These are phyloP conservation scores for Vitis vinifera DNA, from an alignment of 164 flowering plant genomes.

Conservation along the genomic window DNA sequence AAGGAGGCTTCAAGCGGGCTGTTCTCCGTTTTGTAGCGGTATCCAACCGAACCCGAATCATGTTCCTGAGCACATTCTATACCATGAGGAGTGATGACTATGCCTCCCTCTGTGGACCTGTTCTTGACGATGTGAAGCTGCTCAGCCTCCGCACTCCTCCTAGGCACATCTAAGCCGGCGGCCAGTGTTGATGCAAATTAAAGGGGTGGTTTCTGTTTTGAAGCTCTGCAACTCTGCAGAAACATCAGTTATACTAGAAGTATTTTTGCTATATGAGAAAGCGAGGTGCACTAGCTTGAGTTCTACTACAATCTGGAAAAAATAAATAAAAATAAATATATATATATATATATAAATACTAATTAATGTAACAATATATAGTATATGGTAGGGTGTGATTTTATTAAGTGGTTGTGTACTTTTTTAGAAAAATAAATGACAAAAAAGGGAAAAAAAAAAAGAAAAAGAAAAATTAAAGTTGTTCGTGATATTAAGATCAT, in stretches of 20 bases:
- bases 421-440: not conserved
- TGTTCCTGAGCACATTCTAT: slow-evolving; percentile 59
- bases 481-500: too few species aligned
- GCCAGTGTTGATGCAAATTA: too few species aligned
- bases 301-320: not conserved
- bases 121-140: slow-evolving; percentile 54
- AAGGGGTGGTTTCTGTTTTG: too few species aligned
- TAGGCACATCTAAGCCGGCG: too few species aligned
- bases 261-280: not conserved
- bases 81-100: slow-evolving; percentile 51
- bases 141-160: slow-evolving; percentile 34
- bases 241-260: not conserved
- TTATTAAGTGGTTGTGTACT: not conserved
- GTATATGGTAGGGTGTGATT: slow-evolving; percentile 10
- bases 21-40: slow-evolving; percentile 42
- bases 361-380: not conserved
- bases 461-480: too few species aligned
- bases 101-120: slow-evolving; percentile 63
- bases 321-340: not conserved
- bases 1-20: slow-evolving; percentile 60
- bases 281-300: too few species aligned
- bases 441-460: not conserved
- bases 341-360: not conserved
- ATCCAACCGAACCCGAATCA: slow-evolving; percentile 36
- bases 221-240: too few species aligned